Percentiles rank a stretch among this genome's conserved stretches.
phyloP scores from a whole-genome alignment of 2,329 filamentous ascomycete species.

The Lachnellula subtilissima region DNA sequence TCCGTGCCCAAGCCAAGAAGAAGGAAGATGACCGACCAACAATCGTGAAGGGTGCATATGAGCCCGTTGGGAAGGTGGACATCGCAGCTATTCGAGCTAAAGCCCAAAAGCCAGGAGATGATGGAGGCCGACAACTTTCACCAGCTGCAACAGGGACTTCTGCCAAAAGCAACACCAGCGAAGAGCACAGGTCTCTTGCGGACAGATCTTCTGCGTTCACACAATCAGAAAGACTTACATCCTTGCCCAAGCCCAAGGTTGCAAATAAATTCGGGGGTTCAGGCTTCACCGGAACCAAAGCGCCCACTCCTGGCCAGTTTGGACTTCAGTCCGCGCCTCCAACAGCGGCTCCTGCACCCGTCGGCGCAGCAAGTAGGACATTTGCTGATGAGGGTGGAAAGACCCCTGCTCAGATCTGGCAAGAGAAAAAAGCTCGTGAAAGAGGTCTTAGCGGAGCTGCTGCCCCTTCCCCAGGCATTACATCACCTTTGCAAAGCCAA shows the following conservation, averaged over 20 bases:
- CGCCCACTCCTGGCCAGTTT: constrained; percentile 68
- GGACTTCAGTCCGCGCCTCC: constrained; percentile 59
- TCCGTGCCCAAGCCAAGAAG: constrained; percentile 69
- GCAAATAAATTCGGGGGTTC: constrained; percentile 78
- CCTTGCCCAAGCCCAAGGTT: constrained; percentile 90
- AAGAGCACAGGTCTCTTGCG: constrained; percentile 58
- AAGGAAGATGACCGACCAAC: constrained; percentile 74
- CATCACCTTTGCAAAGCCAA: constrained; percentile 60
- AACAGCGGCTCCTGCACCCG: constrained; percentile 49
- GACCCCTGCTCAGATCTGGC: constrained; percentile 95
- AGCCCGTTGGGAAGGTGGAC: constrained; percentile 93
- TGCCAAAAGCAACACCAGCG: constrained; percentile 35
- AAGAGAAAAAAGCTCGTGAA: constrained; percentile 89
- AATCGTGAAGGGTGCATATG: constrained; percentile 85
- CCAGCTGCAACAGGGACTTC: constrained; percentile 40
- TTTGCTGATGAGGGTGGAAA: constrained; percentile 95
- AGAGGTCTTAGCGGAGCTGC: constrained; percentile 51
- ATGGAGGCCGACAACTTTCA: constrained; percentile 35
- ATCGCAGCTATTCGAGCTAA: constrained; percentile 88
- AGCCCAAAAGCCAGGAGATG: constrained; percentile 59
- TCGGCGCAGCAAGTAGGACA: constrained; percentile 80
- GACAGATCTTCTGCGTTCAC: constrained; percentile 73
- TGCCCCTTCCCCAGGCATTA: constrained; percentile 39
- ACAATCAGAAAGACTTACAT: constrained; percentile 73
- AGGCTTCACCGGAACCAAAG: constrained; percentile 81